phyloP scores from a whole-genome alignment of 352 stramenopile species.

The Globisporangium yorkense region DNA sequence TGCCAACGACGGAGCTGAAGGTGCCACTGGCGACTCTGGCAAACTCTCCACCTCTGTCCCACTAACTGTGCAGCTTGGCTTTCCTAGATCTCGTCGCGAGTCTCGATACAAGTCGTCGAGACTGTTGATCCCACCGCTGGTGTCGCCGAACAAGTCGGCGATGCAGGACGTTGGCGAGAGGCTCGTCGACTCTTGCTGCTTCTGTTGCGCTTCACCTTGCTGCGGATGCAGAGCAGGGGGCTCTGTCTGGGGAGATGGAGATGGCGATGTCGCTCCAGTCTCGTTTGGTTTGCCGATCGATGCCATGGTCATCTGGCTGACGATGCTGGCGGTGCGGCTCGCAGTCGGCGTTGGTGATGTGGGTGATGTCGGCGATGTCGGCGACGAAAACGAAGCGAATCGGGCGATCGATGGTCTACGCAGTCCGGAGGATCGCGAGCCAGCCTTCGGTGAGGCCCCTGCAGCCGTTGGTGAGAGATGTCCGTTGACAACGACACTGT shows the following conservation, averaged over 20 bases:
- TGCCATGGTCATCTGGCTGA: constrained; percentile 9
- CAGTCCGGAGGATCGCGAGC: constrained; percentile 5
- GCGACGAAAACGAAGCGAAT: constrained; percentile 9
- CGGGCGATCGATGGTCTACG: constrained; percentile 6
- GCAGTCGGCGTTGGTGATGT: neutral
- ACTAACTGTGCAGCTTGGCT: neutral
- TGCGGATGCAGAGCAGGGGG: neutral
- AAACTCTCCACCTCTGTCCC: neutral
- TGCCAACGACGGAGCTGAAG: neutral
- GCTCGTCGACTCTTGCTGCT: neutral
- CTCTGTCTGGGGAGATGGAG: neutral
- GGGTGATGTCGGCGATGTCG: neutral
- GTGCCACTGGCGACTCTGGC: neutral
- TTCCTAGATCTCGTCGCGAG: neutral
- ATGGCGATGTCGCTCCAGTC: neutral
- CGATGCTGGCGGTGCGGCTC: constrained; percentile 12
- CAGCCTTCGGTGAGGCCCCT: neutral
- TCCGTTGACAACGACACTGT: neutral
- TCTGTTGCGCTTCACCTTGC: neutral
- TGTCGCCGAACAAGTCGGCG: neutral
- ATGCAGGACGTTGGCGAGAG: neutral
- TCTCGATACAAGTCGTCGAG: constrained; percentile 10
- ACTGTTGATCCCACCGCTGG: constrained; percentile 2
- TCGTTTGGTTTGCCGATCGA: neutral
- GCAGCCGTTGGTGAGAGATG: neutral